These are phyloP conservation scores for Lasiodiplodia sp. DNA, from an alignment of 2,329 filamentous ascomycete genomes.

Conservation along the genomic window DNA sequence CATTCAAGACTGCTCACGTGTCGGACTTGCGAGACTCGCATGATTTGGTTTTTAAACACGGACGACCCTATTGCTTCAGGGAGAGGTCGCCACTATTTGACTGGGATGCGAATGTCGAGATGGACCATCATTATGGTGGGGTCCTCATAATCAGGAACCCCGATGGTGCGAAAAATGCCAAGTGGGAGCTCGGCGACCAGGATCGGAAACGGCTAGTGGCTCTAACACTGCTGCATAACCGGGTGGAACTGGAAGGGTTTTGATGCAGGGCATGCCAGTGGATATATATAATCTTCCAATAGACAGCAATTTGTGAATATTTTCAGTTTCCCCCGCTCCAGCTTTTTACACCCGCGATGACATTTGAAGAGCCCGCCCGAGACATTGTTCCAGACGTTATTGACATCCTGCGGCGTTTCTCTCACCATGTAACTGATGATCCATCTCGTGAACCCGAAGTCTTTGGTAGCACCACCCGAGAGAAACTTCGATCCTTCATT, in stretches of 20 bases:
- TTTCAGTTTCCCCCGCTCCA: neutral
- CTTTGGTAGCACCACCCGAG: neutral
- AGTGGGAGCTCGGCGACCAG: neutral
- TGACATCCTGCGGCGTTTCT: neutral
- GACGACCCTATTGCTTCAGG: neutral
- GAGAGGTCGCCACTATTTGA: neutral
- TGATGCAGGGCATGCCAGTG: neutral
- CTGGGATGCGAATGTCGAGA: neutral
- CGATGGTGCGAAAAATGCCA: neutral
- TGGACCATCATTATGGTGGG: neutral
- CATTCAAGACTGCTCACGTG: neutral
- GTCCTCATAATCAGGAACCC: neutral
- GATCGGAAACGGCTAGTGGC: constrained; percentile 4
- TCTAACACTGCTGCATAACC: neutral
- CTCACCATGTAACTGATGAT: neutral
- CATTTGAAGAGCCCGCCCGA: neutral
- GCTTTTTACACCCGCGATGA: neutral
- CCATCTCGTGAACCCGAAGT: neutral
- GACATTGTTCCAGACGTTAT: neutral
- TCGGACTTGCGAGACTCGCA: neutral
- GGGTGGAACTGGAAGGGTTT: constrained; percentile 1
- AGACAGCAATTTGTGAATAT: neutral
- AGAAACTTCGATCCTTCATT: neutral
- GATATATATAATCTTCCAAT: neutral
- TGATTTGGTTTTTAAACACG: neutral